A percentile compares a stretch with the other conserved stretches of the same genome.
These are phyloP conservation scores for Brassica cretica DNA, from an alignment of 345 rosid genomes.

Conservation along the genomic window DNA sequence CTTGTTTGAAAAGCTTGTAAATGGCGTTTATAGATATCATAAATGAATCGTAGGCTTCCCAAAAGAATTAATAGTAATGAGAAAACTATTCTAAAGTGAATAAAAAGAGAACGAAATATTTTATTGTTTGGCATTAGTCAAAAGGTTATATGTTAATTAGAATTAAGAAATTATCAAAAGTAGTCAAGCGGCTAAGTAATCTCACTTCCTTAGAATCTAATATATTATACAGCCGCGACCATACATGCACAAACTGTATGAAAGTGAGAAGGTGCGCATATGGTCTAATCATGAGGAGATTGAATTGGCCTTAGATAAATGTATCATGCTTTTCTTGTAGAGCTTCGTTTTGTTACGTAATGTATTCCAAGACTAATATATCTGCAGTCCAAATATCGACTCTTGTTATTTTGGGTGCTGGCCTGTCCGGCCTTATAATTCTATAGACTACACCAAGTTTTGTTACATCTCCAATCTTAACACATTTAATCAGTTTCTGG, in stretches of 20 bases:
- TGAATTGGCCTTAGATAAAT: slow-evolving; percentile 4
- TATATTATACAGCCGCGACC: slow-evolving; percentile 14
- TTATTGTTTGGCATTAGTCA: slow-evolving; percentile 46
- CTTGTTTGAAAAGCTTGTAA: slow-evolving; percentile 39
- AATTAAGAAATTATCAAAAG: slow-evolving; percentile 18
- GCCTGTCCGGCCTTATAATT: neutral
- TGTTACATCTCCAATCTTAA: neutral
- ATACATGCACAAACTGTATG: slow-evolving; percentile 22
- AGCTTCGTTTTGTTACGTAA: slow-evolving; percentile 15
- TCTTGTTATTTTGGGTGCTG: neutral
- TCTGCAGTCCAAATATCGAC: neutral
- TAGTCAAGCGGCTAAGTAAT: slow-evolving; percentile 39
- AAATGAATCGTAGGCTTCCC: slow-evolving; percentile 21
- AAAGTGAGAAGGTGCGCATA: slow-evolving; percentile 30
- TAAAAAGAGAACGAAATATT: slow-evolving; percentile 38
- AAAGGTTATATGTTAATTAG: slow-evolving; percentile 38
- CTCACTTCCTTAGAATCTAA: slow-evolving; percentile 27
- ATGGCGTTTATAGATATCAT: slow-evolving; percentile 43
- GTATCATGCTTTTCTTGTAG: slow-evolving; percentile 24
- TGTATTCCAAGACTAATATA: neutral
- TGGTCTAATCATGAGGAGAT: slow-evolving; percentile 35
- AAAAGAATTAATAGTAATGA: slow-evolving; percentile 17
- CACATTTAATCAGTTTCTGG: neutral
- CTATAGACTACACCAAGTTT: neutral
- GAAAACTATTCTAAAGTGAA: slow-evolving; percentile 35